Percentiles rank a stretch among this genome's conserved stretches.
Conservation (phyloP, 306 rosid genomes). For the Lathyrus sativus region DNA sequence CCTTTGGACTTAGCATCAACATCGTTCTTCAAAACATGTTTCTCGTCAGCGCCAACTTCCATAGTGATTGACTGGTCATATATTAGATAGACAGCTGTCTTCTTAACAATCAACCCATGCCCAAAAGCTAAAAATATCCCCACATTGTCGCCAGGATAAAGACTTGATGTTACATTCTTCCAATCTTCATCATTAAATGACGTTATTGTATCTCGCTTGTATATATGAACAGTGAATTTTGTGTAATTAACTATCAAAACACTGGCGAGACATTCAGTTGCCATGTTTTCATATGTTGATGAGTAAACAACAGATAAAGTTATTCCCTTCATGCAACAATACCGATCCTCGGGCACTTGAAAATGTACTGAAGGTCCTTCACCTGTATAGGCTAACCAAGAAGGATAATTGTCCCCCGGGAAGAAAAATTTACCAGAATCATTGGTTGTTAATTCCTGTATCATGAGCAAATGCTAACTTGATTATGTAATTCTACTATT, state of each 20-base stretch:
- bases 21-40: no score
- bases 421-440: not conserved
- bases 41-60: no score
- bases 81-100: conserved; percentile 23
- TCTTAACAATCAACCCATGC: not conserved
- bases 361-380: conserved; percentile 18
- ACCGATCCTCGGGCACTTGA: conserved; percentile 4
- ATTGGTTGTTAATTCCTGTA: conserved; percentile 7
- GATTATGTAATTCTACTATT: not conserved
- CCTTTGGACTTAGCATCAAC: no score
- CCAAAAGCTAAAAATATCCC: conserved; percentile 15
- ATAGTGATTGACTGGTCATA: not conserved
- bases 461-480: not conserved
- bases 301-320: conserved; percentile 23
- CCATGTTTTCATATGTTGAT: not conserved
- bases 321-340: not conserved
- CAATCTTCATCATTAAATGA: conserved; percentile 28
- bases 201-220: conserved; percentile 9
- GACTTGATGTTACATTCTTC: no score
- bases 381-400: conserved; percentile 16
- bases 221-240: conserved; percentile 14
- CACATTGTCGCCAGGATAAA: conserved; percentile 9
- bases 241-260: conserved; percentile 31
- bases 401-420: conserved; percentile 31
- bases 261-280: not conserved